Evolutionary conservation across 148 eudicot genomes (phyloP).

Genomic region (Nepenthes mirabilis): DNA sequence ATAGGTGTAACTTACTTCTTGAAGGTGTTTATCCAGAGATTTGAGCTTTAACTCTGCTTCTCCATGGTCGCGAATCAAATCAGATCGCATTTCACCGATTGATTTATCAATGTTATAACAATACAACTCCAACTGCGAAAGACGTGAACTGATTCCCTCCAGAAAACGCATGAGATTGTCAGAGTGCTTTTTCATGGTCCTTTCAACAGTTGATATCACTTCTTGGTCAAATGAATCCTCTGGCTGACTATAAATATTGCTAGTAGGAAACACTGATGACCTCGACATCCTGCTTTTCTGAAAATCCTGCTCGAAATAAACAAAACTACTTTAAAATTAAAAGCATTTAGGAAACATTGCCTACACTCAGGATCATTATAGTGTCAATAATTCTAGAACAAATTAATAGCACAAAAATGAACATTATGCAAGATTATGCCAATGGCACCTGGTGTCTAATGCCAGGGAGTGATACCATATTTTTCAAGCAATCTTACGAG

Average conservation of each 20-base stretch:
- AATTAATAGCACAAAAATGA: too few relatives aligned
- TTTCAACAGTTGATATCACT: slow-evolving; percentile 58
- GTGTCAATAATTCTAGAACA: too few relatives aligned
- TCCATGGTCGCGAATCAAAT: slow-evolving; percentile 68
- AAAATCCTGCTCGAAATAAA: slow-evolving; percentile 53
- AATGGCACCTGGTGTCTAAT: too few relatives aligned
- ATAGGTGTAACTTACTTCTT: slow-evolving; percentile 48
- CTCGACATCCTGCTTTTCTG: slow-evolving; percentile 84
- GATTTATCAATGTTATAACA: slow-evolving; percentile 97
- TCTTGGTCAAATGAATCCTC: slow-evolving; percentile 71
- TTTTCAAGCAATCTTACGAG: too few relatives aligned
- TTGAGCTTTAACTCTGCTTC: slow-evolving; percentile 83
- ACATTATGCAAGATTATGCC: background rate
- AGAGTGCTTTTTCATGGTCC: slow-evolving; percentile 76
- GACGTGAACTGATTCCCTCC: slow-evolving; percentile 91
- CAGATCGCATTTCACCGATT: slow-evolving; percentile 93
- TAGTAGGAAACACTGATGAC: slow-evolving; percentile 61
- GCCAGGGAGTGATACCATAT: too few relatives aligned
- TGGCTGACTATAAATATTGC: slow-evolving; percentile 55
- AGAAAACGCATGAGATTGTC: slow-evolving; percentile 97
- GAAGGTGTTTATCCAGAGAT: slow-evolving; percentile 83
- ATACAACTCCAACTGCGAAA: slow-evolving; percentile 86
- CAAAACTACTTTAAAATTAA: background rate
- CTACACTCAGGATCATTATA: too few relatives aligned
- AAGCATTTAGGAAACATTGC: background rate